Conservation (phyloP, 768 basidiomycete genomes). For the Rhizopogon vesiculosus region DNA sequence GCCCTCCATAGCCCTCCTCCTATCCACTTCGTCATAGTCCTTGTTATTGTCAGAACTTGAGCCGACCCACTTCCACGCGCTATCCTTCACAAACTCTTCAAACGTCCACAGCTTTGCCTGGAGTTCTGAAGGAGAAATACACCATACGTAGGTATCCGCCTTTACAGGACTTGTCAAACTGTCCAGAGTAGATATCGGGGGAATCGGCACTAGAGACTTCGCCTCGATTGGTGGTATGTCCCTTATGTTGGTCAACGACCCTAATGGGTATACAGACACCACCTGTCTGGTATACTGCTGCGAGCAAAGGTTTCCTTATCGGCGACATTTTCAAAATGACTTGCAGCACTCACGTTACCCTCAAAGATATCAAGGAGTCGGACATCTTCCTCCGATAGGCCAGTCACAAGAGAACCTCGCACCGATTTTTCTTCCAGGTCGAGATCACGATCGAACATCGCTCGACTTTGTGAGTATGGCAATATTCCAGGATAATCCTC, state of each 20-base stretch:
- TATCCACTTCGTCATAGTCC: slow-evolving; percentile 53
- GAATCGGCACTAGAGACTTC: slow-evolving; percentile 36
- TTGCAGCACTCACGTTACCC: slow-evolving; percentile 50
- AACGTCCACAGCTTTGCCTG: slow-evolving; percentile 72
- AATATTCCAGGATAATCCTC: slow-evolving; percentile 86
- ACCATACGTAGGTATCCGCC: slow-evolving; percentile 78
- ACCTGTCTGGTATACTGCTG: slow-evolving; percentile 69
- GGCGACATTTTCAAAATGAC: neutral
- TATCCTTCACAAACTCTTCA: slow-evolving; percentile 71
- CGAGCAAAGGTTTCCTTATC: neutral
- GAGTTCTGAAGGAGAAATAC: slow-evolving; percentile 35
- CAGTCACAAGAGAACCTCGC: slow-evolving; percentile 73
- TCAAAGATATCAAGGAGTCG: slow-evolving; percentile 76
- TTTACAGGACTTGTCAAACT: slow-evolving; percentile 33
- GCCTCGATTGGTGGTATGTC: slow-evolving; percentile 16
- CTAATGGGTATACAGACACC: slow-evolving; percentile 56
- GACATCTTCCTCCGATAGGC: slow-evolving; percentile 64
- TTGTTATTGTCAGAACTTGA: slow-evolving; percentile 25
- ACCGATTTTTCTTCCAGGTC: slow-evolving; percentile 61
- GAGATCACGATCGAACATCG: slow-evolving; percentile 48
- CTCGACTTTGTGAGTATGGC: slow-evolving; percentile 45
- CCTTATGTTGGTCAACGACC: slow-evolving; percentile 31
- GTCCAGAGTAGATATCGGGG: slow-evolving; percentile 32
- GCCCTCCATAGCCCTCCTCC: slow-evolving; percentile 36
- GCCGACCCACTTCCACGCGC: slow-evolving; percentile 77